These are phyloP conservation scores for Yamadazyma sp. DNA, from an alignment of 805 yeast species.

Conservation along the genomic window DNA sequence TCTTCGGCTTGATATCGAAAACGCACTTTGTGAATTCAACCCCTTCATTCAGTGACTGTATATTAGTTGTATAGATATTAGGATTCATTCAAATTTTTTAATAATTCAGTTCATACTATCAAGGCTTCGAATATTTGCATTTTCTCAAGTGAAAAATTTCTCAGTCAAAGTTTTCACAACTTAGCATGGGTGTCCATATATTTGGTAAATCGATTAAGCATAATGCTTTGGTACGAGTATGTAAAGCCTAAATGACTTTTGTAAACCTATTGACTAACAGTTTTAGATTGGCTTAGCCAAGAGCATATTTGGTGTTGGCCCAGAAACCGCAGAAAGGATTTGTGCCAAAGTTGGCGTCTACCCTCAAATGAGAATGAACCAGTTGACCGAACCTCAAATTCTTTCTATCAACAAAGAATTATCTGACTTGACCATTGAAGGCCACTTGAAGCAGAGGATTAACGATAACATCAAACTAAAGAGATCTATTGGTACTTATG, in stretches of 20 bases:
- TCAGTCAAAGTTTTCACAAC: constrained; percentile 8
- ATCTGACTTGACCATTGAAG: constrained; percentile 79
- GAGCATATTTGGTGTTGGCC: constrained; percentile 87
- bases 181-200: constrained; percentile 46
- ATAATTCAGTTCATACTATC: not conserved
- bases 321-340: constrained; percentile 63
- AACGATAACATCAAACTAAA: constrained; percentile 77
- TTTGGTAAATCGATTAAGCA: constrained; percentile 46
- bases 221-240: constrained; percentile 38
- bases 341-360: constrained; percentile 89
- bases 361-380: constrained; percentile 93
- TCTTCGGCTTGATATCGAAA: constrained; percentile 60
- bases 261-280: constrained; percentile 19
- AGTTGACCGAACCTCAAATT: constrained; percentile 82
- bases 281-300: constrained; percentile 63
- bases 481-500: constrained; percentile 78
- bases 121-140: too few relatives aligned
- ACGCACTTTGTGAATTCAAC: not conserved
- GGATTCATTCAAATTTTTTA: not conserved
- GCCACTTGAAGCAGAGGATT: constrained; percentile 69
- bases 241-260: constrained; percentile 13
- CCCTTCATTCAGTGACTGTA: constrained; percentile 2
- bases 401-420: constrained; percentile 86
- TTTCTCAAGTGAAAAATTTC: constrained; percentile 6
- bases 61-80: constrained; percentile 4